These are phyloP conservation scores for Mucor lusitanicus DNA, from an alignment of 371 early-diverging fungal species.

Conservation along the genomic window DNA sequence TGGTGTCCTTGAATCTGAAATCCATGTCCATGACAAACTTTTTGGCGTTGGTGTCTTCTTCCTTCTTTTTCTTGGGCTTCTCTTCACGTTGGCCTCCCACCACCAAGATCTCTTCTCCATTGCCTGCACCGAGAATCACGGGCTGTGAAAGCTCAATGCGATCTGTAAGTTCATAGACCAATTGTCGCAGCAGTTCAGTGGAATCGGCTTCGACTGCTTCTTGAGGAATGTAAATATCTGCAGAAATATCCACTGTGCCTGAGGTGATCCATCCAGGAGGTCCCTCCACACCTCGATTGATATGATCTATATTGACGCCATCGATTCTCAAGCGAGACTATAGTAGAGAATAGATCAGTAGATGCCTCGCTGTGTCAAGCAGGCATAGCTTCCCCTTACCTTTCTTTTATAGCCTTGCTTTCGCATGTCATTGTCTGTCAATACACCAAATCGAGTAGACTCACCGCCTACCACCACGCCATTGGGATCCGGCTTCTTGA, in stretches of 20 bases:
- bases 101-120: conserved; percentile 40
- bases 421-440: conserved; percentile 47
- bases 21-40: conserved; percentile 69
- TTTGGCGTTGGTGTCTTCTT: conserved; percentile 13
- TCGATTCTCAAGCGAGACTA: conserved; percentile 88
- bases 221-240: conserved; percentile 72
- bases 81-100: conserved; percentile 38
- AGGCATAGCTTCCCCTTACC: too few relatives aligned
- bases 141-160: conserved; percentile 70
- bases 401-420: conserved; percentile 53
- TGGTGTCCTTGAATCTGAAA: conserved; percentile 86
- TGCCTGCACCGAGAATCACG: conserved; percentile 56
- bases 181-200: conserved; percentile 58
- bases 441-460: conserved; percentile 42
- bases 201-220: conserved; percentile 61
- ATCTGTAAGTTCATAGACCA: conserved; percentile 80
- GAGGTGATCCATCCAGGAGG: conserved; percentile 95
- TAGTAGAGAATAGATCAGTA: too few relatives aligned
- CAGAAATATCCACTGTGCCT: conserved; percentile 84
- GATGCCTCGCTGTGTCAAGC: too few relatives aligned
- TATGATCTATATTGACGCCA: conserved; percentile 88
- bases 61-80: neutral
- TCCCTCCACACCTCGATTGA: conserved; percentile 85
- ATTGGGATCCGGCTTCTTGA: conserved; percentile 47
- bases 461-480: conserved; percentile 53